Evolutionary conservation across 2,329 filamentous ascomycete species (phyloP).

Genomic region (Cercospora sp.): DNA sequence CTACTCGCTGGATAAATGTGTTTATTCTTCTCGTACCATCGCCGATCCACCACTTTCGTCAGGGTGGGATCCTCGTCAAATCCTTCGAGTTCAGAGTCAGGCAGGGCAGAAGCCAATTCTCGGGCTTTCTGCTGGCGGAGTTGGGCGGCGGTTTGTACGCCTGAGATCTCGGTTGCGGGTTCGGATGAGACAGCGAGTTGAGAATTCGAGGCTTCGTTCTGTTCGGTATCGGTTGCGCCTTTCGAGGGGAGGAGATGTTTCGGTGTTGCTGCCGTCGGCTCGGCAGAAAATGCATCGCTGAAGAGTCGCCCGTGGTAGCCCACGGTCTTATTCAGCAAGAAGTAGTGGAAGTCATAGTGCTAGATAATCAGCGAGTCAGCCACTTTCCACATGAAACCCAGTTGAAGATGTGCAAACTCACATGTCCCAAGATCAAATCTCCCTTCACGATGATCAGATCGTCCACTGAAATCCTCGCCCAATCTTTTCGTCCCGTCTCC

Average conservation of each 20-base stretch:
- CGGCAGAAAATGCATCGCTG: slow-evolving; percentile 60
- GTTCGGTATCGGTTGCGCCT: slow-evolving; percentile 4
- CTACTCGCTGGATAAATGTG: slow-evolving; percentile 96
- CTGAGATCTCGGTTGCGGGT: not conserved
- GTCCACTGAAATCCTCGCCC: slow-evolving; percentile 91
- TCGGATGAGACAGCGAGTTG: slow-evolving; percentile 8
- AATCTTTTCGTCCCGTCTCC: slow-evolving; percentile 69
- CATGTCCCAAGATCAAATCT: slow-evolving; percentile 89
- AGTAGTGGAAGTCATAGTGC: slow-evolving; percentile 98
- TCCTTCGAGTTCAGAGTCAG: slow-evolving; percentile 66
- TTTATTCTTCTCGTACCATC: slow-evolving; percentile 98
- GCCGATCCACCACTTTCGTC: slow-evolving; percentile 91
- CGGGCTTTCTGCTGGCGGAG: slow-evolving; percentile 26
- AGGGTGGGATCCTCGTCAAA: slow-evolving; percentile 71
- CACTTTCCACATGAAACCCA: not conserved
- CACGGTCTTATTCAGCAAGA: slow-evolving; percentile 81
- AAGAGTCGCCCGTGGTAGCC: slow-evolving; percentile 78
- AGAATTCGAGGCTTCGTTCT: not conserved
- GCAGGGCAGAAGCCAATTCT: slow-evolving; percentile 38
- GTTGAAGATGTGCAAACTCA: slow-evolving; percentile 50
- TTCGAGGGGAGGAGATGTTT: slow-evolving; percentile 31
- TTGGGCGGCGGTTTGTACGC: slow-evolving; percentile 31
- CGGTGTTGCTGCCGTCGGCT: slow-evolving; percentile 48
- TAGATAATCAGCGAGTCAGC: slow-evolving; percentile 42
- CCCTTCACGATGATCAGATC: slow-evolving; percentile 91